phyloP scores from a whole-genome alignment of 2,329 filamentous ascomycete species.

The Talaromyces pinophilus region DNA sequence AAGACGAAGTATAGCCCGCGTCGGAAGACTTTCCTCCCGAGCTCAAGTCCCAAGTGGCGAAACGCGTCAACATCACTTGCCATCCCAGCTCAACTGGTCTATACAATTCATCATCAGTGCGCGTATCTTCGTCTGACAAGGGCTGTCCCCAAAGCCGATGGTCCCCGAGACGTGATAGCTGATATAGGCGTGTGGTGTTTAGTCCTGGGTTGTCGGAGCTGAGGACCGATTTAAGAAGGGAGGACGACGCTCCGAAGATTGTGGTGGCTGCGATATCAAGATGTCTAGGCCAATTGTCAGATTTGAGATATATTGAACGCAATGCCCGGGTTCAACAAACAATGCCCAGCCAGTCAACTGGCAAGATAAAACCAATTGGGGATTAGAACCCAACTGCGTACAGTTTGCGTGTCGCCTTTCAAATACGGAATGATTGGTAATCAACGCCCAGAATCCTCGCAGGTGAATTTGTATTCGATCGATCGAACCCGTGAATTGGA shows the following conservation, averaged over 20 bases:
- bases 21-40: neutral
- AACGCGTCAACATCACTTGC: conserved; percentile 11
- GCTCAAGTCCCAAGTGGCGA: neutral
- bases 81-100: conserved; percentile 10
- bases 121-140: neutral
- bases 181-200: neutral
- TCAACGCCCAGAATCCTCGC: conserved; percentile 12
- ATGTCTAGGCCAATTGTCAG: conserved; percentile 1
- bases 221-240: conserved; percentile 5
- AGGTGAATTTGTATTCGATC: conserved; percentile 2
- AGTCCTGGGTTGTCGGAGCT: neutral
- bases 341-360: conserved; percentile 15
- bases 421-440: conserved; percentile 1
- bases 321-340: conserved; percentile 2
- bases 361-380: conserved; percentile 14
- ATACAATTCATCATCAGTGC: conserved; percentile 11
- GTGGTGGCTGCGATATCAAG: conserved; percentile 15
- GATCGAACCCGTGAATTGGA: neutral
- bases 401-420: neutral
- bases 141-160: conserved; percentile 5
- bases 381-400: neutral
- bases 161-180: conserved; percentile 5
- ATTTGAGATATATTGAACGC: neutral
- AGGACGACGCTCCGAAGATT: conserved; percentile 2
- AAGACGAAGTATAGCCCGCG: neutral